phyloP scores from a whole-genome alignment of 2,329 filamentous ascomycete species.

The Microcyclospora tardicrescens region DNA sequence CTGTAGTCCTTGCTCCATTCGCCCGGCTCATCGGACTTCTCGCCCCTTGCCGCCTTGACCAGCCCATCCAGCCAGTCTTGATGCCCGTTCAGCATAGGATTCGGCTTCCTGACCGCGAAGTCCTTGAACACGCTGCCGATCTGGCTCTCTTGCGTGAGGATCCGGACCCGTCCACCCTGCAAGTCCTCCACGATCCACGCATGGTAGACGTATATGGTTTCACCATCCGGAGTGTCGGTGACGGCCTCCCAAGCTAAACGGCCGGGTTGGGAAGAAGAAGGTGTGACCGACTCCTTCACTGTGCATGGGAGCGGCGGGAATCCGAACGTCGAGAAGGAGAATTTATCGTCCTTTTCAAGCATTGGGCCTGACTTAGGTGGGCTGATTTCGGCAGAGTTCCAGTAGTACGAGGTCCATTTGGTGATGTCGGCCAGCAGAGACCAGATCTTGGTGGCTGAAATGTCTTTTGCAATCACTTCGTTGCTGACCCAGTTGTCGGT shows the following conservation, averaged over 20 bases:
- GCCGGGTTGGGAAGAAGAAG: slow-evolving; percentile 5
- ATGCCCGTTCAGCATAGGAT: slow-evolving; percentile 25
- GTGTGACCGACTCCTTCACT: slow-evolving; percentile 14
- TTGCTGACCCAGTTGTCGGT: slow-evolving; percentile 27
- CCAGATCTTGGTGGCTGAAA: slow-evolving; percentile 23
- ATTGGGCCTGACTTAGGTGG: slow-evolving; percentile 14
- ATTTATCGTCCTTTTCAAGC: slow-evolving; percentile 18
- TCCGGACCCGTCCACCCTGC: slow-evolving; percentile 18
- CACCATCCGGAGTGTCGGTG: slow-evolving; percentile 11
- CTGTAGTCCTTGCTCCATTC: slow-evolving; percentile 1
- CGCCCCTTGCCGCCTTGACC: slow-evolving; percentile 15
- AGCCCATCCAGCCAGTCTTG: slow-evolving; percentile 27
- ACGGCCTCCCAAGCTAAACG: slow-evolving; percentile 13
- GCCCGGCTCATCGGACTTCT: slow-evolving; percentile 6
- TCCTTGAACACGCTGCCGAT: slow-evolving; percentile 19
- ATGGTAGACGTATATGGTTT: slow-evolving; percentile 23
- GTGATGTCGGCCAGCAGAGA: slow-evolving; percentile 19
- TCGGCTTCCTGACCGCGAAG: slow-evolving; percentile 19
- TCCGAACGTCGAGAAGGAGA: slow-evolving; percentile 25
- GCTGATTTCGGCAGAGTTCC: slow-evolving; percentile 19
- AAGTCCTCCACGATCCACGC: slow-evolving; percentile 26
- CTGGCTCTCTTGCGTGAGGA: slow-evolving; percentile 26
- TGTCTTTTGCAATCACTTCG: slow-evolving; percentile 18
- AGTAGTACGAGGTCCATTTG: slow-evolving; percentile 25
- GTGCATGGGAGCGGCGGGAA: slow-evolving; percentile 21